These are phyloP conservation scores for Crithidia mellificae DNA, from an alignment of 208 protist species.

Conservation along the genomic window DNA sequence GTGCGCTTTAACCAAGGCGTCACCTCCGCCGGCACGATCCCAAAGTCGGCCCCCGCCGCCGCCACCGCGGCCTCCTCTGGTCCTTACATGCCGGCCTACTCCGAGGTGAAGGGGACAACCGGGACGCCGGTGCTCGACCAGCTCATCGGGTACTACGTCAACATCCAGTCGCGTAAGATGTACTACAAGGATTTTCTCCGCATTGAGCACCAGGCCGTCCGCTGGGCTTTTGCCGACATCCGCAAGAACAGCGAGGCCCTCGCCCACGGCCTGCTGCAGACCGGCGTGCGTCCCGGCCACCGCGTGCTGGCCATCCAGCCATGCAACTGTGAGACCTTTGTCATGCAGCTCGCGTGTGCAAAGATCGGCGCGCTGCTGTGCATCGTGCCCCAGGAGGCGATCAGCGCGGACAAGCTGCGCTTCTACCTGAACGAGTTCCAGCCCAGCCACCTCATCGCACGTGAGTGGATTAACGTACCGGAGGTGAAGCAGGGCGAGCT, in stretches of 20 bases:
- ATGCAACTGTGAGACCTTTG: constrained; percentile 91
- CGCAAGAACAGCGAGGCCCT: constrained; percentile 93
- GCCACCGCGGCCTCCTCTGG: constrained; percentile 52
- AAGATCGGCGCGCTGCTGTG: constrained; percentile 87
- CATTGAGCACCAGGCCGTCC: constrained; percentile 92
- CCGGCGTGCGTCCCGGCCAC: constrained; percentile 84
- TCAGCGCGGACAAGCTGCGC: constrained; percentile 89
- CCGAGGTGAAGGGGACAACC: constrained; percentile 72
- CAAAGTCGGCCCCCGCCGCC: constrained; percentile 48
- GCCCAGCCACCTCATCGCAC: constrained; percentile 80
- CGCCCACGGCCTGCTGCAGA: constrained; percentile 88
- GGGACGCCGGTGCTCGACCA: constrained; percentile 81
- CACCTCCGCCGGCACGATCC: constrained; percentile 27
- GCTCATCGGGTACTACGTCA: constrained; percentile 92
- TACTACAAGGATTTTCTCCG: constrained; percentile 94
- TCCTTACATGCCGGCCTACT: constrained; percentile 76
- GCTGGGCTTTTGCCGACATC: constrained; percentile 92
- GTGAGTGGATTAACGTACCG: constrained; percentile 89
- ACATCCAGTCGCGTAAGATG: constrained; percentile 93
- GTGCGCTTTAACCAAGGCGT: constrained; percentile 39
- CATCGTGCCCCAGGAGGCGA: constrained; percentile 77
- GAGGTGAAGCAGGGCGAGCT: constrained; percentile 83
- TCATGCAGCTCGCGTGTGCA: constrained; percentile 88
- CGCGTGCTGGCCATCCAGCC: constrained; percentile 88
- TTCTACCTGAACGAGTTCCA: constrained; percentile 94